These are phyloP conservation scores for Tricholomella constricta DNA, from an alignment of 768 basidiomycete species.

Conservation along the genomic window DNA sequence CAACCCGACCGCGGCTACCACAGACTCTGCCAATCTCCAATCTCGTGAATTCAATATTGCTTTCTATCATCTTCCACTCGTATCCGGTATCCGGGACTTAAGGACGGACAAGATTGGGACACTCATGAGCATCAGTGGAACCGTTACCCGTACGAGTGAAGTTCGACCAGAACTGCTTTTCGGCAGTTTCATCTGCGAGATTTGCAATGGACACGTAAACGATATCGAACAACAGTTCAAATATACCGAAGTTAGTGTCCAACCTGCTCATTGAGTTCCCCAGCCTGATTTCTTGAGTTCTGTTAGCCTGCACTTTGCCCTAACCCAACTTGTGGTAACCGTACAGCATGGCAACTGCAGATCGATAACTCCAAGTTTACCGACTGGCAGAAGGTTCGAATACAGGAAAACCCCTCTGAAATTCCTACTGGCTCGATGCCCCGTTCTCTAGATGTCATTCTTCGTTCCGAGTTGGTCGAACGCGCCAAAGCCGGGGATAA, in stretches of 20 bases:
- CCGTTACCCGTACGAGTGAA: conserved; percentile 96
- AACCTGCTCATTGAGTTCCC: neutral
- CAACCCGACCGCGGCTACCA: conserved; percentile 85
- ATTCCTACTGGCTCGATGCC: conserved; percentile 99
- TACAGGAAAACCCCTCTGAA: conserved; percentile 98
- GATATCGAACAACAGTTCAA: conserved; percentile 99
- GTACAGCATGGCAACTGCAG: conserved; percentile 88
- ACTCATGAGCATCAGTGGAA: conserved; percentile 93
- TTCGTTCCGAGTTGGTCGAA: conserved; percentile 94
- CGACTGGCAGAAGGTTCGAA: conserved; percentile 99
- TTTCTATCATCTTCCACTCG: conserved; percentile 92
- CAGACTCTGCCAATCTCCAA: conserved; percentile 84
- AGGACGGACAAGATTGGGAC: conserved; percentile 93
- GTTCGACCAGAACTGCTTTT: conserved; percentile 93
- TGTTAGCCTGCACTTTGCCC: conserved; percentile 88
- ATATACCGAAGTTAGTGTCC: conserved; percentile 82
- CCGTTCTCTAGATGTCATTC: conserved; percentile 92
- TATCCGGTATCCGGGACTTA: conserved; percentile 92
- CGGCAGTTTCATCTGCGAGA: conserved; percentile 92
- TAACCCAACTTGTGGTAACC: conserved; percentile 92
- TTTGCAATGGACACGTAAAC: conserved; percentile 81
- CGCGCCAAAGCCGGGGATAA: conserved; percentile 99
- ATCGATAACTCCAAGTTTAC: conserved; percentile 96
- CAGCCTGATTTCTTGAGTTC: conserved; percentile 9
- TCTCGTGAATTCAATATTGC: conserved; percentile 94